Conservation (phyloP, 1,284 basidiomycete genomes). For the Malassezia yamatoensis region DNA sequence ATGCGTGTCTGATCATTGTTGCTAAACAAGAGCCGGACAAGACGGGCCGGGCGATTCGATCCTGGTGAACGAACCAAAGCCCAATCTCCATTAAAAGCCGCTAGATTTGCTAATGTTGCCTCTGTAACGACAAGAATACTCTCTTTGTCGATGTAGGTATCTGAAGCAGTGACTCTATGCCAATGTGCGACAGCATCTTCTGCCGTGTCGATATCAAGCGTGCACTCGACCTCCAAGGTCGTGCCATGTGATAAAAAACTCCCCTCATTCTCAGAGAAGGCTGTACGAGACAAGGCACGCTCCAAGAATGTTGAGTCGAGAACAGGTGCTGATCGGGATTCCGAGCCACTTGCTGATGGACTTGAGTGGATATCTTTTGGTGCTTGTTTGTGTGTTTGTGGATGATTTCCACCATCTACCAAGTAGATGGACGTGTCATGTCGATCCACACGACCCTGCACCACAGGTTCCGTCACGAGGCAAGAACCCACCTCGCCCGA, state of each 20-base stretch:
- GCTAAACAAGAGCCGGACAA: constrained; percentile 28
- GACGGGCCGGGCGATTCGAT: constrained; percentile 6
- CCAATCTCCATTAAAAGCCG: constrained; percentile 78
- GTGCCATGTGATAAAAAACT: constrained; percentile 6
- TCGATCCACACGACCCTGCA: constrained; percentile 28
- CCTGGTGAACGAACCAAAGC: constrained; percentile 51
- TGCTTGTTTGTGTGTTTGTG: neutral
- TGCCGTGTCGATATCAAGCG: neutral
- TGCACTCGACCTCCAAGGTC: constrained; percentile 5
- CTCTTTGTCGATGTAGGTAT: constrained; percentile 34
- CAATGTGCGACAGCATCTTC: constrained; percentile 23
- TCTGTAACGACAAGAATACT: constrained; percentile 32
- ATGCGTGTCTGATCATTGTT: constrained; percentile 11
- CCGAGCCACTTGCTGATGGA: neutral
- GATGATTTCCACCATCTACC: constrained; percentile 8
- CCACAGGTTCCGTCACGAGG: constrained; percentile 36
- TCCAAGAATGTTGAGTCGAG: constrained; percentile 39
- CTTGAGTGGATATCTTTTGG: neutral
- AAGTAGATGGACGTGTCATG: constrained; percentile 24
- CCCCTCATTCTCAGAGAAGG: neutral
- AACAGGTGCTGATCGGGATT: constrained; percentile 9
- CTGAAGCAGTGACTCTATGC: constrained; percentile 1
- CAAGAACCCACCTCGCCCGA: constrained; percentile 17
- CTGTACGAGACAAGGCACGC: constrained; percentile 26
- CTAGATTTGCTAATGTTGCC: constrained; percentile 60